Percentiles rank a stretch among this genome's conserved stretches.
phyloP scores from a whole-genome alignment of 495 filamentous ascomycete genomes.

The Podospora bellae-mahoneyi region DNA sequence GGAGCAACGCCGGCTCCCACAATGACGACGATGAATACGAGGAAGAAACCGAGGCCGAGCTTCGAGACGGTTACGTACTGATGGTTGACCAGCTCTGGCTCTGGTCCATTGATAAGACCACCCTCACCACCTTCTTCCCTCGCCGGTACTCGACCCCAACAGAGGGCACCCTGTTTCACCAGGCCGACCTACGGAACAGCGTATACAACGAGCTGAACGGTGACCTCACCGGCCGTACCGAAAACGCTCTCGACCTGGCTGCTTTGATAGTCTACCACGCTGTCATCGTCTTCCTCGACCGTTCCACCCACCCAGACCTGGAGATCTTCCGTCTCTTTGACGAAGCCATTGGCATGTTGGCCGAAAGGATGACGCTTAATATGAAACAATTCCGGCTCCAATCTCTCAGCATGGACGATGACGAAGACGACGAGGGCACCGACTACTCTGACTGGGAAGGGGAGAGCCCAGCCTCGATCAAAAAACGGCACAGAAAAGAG shows the following conservation, averaged over 20 bases:
- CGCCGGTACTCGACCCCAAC: slow-evolving; percentile 44
- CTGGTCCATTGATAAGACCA: slow-evolving; percentile 59
- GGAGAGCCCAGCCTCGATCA: slow-evolving; percentile 42
- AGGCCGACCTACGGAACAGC: slow-evolving; percentile 60
- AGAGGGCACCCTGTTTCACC: slow-evolving; percentile 58
- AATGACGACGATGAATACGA: slow-evolving; percentile 15
- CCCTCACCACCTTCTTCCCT: slow-evolving; percentile 58
- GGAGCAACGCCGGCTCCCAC: slow-evolving; percentile 3
- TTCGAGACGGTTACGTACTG: slow-evolving; percentile 58
- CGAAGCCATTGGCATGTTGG: slow-evolving; percentile 64
- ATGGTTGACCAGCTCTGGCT: slow-evolving; percentile 72
- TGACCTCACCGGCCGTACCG: slow-evolving; percentile 61
- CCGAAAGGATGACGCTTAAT: slow-evolving; percentile 59
- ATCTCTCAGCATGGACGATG: slow-evolving; percentile 41
- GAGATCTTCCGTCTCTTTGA: slow-evolving; percentile 66
- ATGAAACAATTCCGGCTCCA: slow-evolving; percentile 60
- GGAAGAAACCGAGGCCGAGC: slow-evolving; percentile 33
- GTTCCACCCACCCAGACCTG: slow-evolving; percentile 55
- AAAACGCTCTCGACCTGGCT: slow-evolving; percentile 60
- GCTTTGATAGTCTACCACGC: slow-evolving; percentile 61
- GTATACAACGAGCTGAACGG: slow-evolving; percentile 68
- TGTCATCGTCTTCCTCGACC: slow-evolving; percentile 59
- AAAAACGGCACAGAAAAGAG: slow-evolving; percentile 52
- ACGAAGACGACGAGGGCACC: slow-evolving; percentile 46
- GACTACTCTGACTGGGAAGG: slow-evolving; percentile 42